Evolutionary conservation across 2,329 filamentous ascomycete species (phyloP).

Genomic region (Aspergillus pseudonomiae): DNA sequence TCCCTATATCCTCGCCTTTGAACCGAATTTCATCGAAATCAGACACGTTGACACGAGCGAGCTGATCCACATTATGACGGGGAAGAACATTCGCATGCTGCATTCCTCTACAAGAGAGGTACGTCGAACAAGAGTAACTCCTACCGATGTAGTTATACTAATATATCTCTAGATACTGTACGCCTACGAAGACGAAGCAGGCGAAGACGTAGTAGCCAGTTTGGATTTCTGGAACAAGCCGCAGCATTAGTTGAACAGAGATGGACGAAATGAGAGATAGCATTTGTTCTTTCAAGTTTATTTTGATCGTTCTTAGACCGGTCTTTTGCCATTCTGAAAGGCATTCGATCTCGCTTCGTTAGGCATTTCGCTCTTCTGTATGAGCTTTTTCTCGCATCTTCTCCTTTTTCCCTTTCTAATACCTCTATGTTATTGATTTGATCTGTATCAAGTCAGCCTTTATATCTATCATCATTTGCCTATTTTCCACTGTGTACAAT

Average conservation of each 20-base stretch:
- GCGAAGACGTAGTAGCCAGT: conserved; percentile 90
- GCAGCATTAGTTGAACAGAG: conserved; percentile 28
- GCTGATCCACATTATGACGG: conserved; percentile 89
- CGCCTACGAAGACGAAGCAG: conserved; percentile 93
- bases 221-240: conserved; percentile 90
- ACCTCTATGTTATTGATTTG: conserved; percentile 23
- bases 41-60: conserved; percentile 92
- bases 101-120: conserved; percentile 98
- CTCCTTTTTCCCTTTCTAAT: conserved; percentile 18
- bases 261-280: conserved; percentile 14
- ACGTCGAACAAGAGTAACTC: conserved; percentile 40
- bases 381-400: conserved; percentile 8
- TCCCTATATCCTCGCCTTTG: conserved; percentile 95
- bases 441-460: conserved; percentile 20
- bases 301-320: conserved; percentile 24
- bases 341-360: conserved; percentile 11
- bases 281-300: conserved; percentile 12
- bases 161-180: conserved; percentile 76
- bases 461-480: conserved; percentile 20
- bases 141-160: conserved; percentile 18
- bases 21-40: conserved; percentile 96
- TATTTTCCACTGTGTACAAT: conserved; percentile 40
- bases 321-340: conserved; percentile 9
- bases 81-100: conserved; percentile 95
- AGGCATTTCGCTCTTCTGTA: conserved; percentile 22